phyloP scores from a whole-genome alignment of 768 basidiomycete species.

The Lactarius evosmus region DNA sequence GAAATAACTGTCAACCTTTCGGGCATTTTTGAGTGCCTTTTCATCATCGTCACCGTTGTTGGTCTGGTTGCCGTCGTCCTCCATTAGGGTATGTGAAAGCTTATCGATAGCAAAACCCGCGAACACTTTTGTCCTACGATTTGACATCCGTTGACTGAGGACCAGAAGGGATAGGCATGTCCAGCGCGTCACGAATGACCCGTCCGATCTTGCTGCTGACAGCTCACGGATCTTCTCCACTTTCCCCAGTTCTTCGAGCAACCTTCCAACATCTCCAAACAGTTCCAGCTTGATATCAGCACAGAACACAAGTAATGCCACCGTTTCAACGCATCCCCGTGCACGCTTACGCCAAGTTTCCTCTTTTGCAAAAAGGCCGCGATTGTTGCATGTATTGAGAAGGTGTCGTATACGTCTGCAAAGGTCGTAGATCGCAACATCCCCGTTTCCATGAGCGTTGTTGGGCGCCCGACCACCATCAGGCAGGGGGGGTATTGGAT shows the following conservation, averaged over 20 bases:
- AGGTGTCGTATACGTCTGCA: slow-evolving; percentile 16
- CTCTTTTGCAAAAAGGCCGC: slow-evolving; percentile 8
- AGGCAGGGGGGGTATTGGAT: neutral
- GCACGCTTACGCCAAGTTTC: slow-evolving; percentile 10
- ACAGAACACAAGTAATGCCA: no score
- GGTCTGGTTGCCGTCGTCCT: no score
- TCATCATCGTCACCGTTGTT: no score
- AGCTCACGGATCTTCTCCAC: slow-evolving; percentile 1
- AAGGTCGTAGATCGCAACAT: no score
- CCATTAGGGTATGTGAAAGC: neutral
- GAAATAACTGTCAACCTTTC: no score
- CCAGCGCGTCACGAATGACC: slow-evolving; percentile 21
- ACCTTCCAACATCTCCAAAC: slow-evolving; percentile 8
- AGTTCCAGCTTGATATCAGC: no score
- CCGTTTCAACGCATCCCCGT: no score
- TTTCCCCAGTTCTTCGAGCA: slow-evolving; percentile 15
- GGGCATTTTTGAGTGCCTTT: no score
- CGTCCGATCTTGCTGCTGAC: slow-evolving; percentile 4
- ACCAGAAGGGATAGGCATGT: slow-evolving; percentile 23
- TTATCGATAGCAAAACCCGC: neutral
- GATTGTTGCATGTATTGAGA: slow-evolving; percentile 20
- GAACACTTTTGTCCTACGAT: neutral
- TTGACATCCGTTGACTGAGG: slow-evolving; percentile 12
- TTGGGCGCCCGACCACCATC: no score
- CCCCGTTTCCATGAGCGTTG: no score